Evolutionary conservation across 495 filamentous ascomycete species (phyloP), one percentile per base, ranked within the genome.

Genomic region (Pseudotulostoma volvatum): DNA sequence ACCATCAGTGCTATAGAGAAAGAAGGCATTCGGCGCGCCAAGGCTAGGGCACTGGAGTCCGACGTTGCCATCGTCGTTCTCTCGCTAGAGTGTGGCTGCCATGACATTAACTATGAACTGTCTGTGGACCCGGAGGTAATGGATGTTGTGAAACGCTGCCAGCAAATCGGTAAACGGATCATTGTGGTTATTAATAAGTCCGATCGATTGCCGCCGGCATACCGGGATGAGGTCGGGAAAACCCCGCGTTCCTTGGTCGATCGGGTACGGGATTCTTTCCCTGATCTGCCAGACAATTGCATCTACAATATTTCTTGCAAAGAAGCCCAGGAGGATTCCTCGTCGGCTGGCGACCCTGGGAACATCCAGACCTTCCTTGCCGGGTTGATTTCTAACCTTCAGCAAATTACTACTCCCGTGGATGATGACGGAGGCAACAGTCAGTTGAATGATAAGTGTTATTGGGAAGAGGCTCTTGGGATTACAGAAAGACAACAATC

Each of bases 11-110:
- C 68, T 11, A 65, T 97, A 4, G 90, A 97, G 48, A 58, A 76
- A 45, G 92, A 99, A 51, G 90, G 90, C 1, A 99, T 99, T 52
- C 73, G 79, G 19, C 64, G 90, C 28, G 92, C 90, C 1, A 82
- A 77, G 52, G 71, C 73, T 32, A 76, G 86, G 40, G 92, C 86
- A 3, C 52, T 75, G 21, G 76, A 84, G 34, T 88, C 86, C 20
- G 84, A 96, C 57, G 73, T 96, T 13, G 75, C 95, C 30, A 70
- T 96, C 38, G 78, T 81, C 28, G 71, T 99, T 20, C 56, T 81
- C 13, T 81, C 81, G 8, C 46, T 90, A 21, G 80, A 88, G 47
- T 45, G 54, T 17, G 45, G 41, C 16, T 46, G 45, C 5, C 44
- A 49, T 11, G 53, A 44, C 11, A 56, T 54, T 17, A 49, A 47